These are phyloP conservation scores for Debaryomyces castellii DNA, from an alignment of 805 yeast species.

Conservation along the genomic window DNA sequence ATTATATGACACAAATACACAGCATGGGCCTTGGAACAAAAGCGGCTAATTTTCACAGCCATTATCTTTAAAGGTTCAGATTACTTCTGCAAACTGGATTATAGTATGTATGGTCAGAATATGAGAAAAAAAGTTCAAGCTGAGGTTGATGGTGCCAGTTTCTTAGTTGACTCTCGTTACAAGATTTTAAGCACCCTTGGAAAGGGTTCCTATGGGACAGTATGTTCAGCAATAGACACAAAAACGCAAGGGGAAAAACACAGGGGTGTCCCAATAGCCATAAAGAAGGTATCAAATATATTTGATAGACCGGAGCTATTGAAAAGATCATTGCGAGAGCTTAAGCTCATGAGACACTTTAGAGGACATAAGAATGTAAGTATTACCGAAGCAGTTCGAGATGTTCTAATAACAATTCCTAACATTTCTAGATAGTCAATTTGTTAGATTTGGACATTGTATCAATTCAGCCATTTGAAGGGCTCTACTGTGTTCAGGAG, in stretches of 20 bases:
- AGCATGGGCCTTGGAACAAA: background rate
- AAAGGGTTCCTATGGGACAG: slow-evolving; percentile 84
- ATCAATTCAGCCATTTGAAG: slow-evolving; percentile 67
- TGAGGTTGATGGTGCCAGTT: slow-evolving; percentile 47
- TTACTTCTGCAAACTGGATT: no score
- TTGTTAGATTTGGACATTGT: slow-evolving; percentile 75
- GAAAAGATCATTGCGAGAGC: slow-evolving; percentile 80
- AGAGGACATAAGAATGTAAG: slow-evolving; percentile 77
- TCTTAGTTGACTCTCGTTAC: slow-evolving; percentile 63
- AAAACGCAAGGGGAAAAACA: slow-evolving; percentile 7
- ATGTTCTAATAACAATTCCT: no score
- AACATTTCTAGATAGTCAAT: slow-evolving; percentile 52
- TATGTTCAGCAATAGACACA: slow-evolving; percentile 70
- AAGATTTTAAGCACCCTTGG: slow-evolving; percentile 62
- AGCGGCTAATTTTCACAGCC: background rate
- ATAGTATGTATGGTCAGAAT: background rate
- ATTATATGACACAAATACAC: background rate
- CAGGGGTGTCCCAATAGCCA: slow-evolving; percentile 52
- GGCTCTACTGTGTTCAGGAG: slow-evolving; percentile 88
- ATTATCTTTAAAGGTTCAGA: background rate
- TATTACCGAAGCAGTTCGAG: no score
- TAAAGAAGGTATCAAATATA: slow-evolving; percentile 76
- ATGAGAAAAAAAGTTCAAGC: background rate
- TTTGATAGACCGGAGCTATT: slow-evolving; percentile 65
- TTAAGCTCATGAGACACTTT: slow-evolving; percentile 76